Evolutionary conservation across 306 rosid genomes (phyloP), one percentile per base, ranked within the genome.

Genomic region (Prunus davidiana): DNA sequence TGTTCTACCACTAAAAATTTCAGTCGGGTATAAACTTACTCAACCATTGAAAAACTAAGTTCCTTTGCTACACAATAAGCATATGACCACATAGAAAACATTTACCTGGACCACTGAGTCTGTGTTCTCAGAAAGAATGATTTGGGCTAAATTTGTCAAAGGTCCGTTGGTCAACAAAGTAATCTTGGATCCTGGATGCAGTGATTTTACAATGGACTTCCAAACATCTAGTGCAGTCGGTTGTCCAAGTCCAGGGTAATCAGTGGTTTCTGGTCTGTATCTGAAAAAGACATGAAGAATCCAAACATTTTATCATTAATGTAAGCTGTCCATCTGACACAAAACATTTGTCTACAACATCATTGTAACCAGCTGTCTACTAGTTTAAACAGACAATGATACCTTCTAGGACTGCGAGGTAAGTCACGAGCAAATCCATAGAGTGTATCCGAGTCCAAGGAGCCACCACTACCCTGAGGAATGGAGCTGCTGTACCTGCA

Each of bases 331-430:
- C n/a, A 57, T 18, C 55, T 5, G 2, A 49, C 22, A 75, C 12
- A 4, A 4, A 49, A 10, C 13, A 67, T 67, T 43, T 5, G 28
- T 41, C 30, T 62, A 62, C 45, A 62, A 60, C 34, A 60, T 25
- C 64, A 25, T 60, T 12, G 43, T 49, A 15, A 47, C 19, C 0
- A 69, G 27, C 32, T 50, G 25, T 28, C 27, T 50, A 50, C 22
- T 25, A 13, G 58, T 51, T 50, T 16, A 50, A 27, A 11, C 30
- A 50, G 62, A 28, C 24, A 49, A 16, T 25, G 69, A 45, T 54
- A 91, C 91, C 90, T 91, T 87, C 90, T 83, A 13, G 93, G 93
- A 71, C 93, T 87, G 49, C 83, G 79, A 49, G 93, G 96, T 14
- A 91, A 62, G 76, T 73, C 38, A 12, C 87, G 88, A 72, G 90